Conservation (phyloP, 768 basidiomycete genomes). For the Gloeophyllum trabeum region DNA sequence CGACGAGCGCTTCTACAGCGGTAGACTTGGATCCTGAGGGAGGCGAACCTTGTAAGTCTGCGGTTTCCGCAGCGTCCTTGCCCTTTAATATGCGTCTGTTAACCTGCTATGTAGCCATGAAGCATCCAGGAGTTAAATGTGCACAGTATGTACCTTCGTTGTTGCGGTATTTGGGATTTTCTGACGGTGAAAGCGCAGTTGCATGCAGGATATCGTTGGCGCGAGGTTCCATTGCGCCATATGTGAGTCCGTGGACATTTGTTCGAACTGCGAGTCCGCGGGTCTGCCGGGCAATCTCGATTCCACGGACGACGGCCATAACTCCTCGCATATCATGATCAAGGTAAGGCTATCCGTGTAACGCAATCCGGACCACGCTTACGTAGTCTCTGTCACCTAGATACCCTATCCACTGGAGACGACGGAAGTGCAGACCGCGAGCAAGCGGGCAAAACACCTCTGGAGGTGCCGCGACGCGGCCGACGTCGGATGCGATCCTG, state of each 20-base stretch:
- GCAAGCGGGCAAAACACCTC: conserved; percentile 58
- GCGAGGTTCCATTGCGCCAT: conserved; percentile 89
- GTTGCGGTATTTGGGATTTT: background rate
- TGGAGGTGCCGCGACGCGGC: conserved; percentile 74
- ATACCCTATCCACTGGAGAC: conserved; percentile 78
- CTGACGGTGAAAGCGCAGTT: conserved; percentile 35
- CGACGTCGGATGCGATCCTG: conserved; percentile 27
- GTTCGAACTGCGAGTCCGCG: conserved; percentile 78
- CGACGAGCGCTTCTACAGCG: conserved; percentile 13
- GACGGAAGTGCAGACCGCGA: conserved; percentile 65
- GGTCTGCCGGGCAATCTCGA: conserved; percentile 79
- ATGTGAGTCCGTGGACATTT: conserved; percentile 78
- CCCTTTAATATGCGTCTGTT: conserved; percentile 2
- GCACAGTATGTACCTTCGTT: conserved; percentile 51
- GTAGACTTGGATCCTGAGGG: conserved; percentile 31
- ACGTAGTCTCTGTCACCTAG: conserved; percentile 23
- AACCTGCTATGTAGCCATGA: conserved; percentile 37
- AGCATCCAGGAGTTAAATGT: conserved; percentile 77
- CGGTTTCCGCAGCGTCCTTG: background rate
- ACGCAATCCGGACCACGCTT: conserved; percentile 1
- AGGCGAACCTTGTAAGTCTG: conserved; percentile 50
- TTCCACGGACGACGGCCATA: conserved; percentile 65
- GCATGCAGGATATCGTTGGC: conserved; percentile 82
- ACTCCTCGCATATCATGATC: conserved; percentile 86
- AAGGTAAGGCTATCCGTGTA: conserved; percentile 42